Conservation (phyloP, 345 rosid genomes). For the Syzygium aromaticum region DNA sequence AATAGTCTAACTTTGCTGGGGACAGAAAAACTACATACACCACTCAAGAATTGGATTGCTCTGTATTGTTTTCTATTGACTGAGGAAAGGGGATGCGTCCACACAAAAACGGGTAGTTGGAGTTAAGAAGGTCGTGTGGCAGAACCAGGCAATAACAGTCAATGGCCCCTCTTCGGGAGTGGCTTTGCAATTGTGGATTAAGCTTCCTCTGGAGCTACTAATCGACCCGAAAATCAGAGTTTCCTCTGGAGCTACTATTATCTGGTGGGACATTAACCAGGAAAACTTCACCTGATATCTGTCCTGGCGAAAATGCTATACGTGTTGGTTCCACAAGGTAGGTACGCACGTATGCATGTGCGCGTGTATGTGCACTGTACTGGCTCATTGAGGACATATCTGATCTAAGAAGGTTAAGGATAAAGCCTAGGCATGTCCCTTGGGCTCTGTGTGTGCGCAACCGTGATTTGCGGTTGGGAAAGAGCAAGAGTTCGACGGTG, state of each 20-base stretch:
- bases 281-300: neutral
- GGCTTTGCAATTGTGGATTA: neutral
- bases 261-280: neutral
- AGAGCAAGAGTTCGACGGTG: neutral
- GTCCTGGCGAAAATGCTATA: neutral
- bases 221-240: neutral
- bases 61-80: neutral
- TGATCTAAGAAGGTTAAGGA: neutral
- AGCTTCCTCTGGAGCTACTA: neutral
- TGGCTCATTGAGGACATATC: neutral
- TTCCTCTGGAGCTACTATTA: neutral
- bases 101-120: neutral
- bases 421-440: neutral
- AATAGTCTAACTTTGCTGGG: neutral
- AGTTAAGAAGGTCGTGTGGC: neutral
- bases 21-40: neutral
- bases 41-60: neutral
- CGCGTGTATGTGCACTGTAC: neutral
- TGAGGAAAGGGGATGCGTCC: neutral
- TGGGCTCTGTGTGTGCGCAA: neutral
- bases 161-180: neutral
- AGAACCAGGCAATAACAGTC: neutral
- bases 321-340: neutral
- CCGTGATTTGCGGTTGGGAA: neutral
- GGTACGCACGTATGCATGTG: neutral